These are phyloP conservation scores for Pestalotiopsis fici DNA, from an alignment of 2,329 filamentous ascomycete species.

Conservation along the genomic window DNA sequence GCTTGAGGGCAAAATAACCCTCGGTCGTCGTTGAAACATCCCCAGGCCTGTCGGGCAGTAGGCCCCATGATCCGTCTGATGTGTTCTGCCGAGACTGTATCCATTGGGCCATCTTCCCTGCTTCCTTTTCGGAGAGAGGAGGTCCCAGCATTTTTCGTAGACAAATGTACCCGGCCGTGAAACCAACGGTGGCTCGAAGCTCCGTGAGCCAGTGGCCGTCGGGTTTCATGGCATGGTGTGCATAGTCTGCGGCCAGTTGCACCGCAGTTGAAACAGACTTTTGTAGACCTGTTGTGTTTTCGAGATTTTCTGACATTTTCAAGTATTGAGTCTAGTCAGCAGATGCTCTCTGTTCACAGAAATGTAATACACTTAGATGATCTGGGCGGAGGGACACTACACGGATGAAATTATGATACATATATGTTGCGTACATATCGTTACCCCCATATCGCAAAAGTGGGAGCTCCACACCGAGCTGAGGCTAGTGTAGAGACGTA, in stretches of 20 bases:
- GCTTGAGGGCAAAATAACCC: conserved; percentile 6
- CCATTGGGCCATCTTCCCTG: not conserved
- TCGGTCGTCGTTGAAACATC: not conserved
- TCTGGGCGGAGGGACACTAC: not conserved
- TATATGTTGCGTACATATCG: no score
- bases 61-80: conserved; percentile 1
- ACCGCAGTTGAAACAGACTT: not conserved
- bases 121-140: not conserved
- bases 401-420: no score
- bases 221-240: not conserved
- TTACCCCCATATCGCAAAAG: no score
- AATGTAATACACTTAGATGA: not conserved
- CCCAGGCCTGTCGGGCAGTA: not conserved
- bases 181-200: not conserved
- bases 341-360: not conserved
- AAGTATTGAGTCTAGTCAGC: not conserved
- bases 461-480: no score
- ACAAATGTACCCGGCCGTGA: conserved; percentile 6
- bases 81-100: not conserved
- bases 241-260: not conserved
- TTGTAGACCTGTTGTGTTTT: not conserved
- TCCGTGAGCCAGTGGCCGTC: conserved; percentile 8
- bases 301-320: not conserved
- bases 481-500: no score
- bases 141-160: not conserved